Evolutionary conservation across 1,284 basidiomycete genomes (phyloP), one percentile per base, ranked within the genome.

Genomic region (Ustanciosporium gigantosporum): DNA sequence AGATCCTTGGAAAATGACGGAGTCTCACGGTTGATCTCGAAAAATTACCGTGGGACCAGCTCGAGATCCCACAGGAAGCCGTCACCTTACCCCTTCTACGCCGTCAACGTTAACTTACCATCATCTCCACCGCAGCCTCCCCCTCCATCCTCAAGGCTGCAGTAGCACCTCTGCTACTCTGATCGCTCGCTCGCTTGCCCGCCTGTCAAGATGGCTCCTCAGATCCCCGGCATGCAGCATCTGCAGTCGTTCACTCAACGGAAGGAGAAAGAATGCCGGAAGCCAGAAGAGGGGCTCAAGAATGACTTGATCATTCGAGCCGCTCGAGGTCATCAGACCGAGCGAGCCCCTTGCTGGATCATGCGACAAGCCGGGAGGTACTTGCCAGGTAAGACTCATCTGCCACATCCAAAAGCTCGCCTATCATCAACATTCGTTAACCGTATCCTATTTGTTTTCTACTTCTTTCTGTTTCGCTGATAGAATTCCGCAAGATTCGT

Each of bases 321-420:
- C 42, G 93, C 94, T 42, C 80, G 85, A 78, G 90, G 91, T 13
- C 87, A 94, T 80, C 82, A 85, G 78, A 93, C 91, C 0, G 88
- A 90, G 73, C 86, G 90, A 49, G 91, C 94, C 3, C 94, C 94
- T 13, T 91, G 95, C 56, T 99, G 94, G 94, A 89, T 97, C 56
- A 99, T 99, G 94, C 85, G 95, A 25, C 94, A 99, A 79, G 95
- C 95, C 17, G 93, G 94, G 36, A 84, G 93, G 44, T 95, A 95
- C 80, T 85, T 96, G 41, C 92, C 92, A 79, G 92, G 91, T 91
- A 73, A 79, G 82, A 79, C 24, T 9, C 11, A 8, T 19, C 11
- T 35, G 9, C n/a, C 32, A 13, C 32, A 19, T 19, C 32, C 32
- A 13, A 19, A 13, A 13, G 11, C 32, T 35, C 9, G 11, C 17